Evolutionary conservation across 2,329 filamentous ascomycete species (phyloP).

Genomic region (Nigrospora oryzae): DNA sequence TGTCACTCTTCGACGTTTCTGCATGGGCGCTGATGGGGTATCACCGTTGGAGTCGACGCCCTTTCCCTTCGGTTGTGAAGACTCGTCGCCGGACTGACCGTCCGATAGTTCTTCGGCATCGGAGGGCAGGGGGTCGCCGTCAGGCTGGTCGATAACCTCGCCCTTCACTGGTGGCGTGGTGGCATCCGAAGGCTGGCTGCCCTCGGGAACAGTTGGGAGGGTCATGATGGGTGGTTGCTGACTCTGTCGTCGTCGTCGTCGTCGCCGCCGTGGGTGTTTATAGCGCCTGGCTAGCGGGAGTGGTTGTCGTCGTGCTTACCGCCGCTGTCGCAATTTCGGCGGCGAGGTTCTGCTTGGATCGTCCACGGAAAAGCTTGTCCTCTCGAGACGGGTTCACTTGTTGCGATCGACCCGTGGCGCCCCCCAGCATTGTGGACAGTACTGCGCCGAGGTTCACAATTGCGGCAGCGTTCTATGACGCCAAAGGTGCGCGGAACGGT

Average conservation of each 20-base stretch:
- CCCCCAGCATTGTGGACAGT: not conserved
- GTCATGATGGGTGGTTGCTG: too few relatives aligned
- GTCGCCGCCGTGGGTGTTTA: too few relatives aligned
- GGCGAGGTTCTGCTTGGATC: not conserved
- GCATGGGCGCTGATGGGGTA: slow-evolving; percentile 47
- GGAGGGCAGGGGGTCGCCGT: slow-evolving; percentile 25
- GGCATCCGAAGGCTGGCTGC: too few relatives aligned
- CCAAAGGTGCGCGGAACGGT: too few relatives aligned
- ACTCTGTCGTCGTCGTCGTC: too few relatives aligned
- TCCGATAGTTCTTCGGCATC: slow-evolving; percentile 24
- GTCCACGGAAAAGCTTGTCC: not conserved
- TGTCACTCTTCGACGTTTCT: slow-evolving; percentile 71
- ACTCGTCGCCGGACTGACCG: slow-evolving; percentile 26
- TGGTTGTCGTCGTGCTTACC: too few relatives aligned
- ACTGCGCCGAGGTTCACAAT: not conserved
- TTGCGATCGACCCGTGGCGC: not conserved
- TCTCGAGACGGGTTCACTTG: not conserved
- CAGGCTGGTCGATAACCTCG: slow-evolving; percentile 21
- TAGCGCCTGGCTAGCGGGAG: too few relatives aligned
- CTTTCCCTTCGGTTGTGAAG: slow-evolving; percentile 10
- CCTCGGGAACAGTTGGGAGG: too few relatives aligned
- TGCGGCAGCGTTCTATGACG: too few relatives aligned
- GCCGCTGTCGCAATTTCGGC: too few relatives aligned
- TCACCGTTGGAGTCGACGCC: slow-evolving; percentile 19
- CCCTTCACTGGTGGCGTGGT: not conserved